A percentile compares a stretch with the other conserved stretches of the same genome.
phyloP scores from a whole-genome alignment of 2,329 filamentous ascomycete species.

The Neonectria sp. region DNA sequence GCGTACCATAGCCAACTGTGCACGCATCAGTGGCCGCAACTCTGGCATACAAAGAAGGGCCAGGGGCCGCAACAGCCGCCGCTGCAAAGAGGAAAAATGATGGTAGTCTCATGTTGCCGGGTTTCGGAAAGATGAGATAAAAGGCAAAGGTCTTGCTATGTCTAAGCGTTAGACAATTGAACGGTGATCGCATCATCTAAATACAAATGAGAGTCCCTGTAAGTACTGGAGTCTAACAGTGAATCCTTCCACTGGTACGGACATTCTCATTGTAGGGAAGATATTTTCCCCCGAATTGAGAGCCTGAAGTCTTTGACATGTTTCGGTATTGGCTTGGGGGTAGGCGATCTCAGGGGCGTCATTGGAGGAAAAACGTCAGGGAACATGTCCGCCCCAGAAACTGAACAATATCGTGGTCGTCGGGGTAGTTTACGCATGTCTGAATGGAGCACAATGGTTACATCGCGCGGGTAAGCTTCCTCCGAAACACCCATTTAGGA shows the following conservation, averaged over 20 bases:
- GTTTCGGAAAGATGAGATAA: neutral
- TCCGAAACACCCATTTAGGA: conserved; percentile 13
- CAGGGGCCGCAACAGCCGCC: conserved; percentile 24
- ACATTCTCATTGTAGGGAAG: neutral
- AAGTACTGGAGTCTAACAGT: neutral
- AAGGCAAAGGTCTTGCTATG: neutral
- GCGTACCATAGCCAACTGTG: conserved; percentile 38
- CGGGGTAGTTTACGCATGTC: neutral
- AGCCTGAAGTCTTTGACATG: neutral
- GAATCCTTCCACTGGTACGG: neutral
- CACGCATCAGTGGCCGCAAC: conserved; percentile 33
- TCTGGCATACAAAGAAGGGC: conserved; percentile 22
- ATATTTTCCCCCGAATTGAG: conserved; percentile 21
- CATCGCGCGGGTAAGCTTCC: conserved; percentile 17
- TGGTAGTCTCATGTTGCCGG: conserved; percentile 25
- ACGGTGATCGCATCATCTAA: neutral
- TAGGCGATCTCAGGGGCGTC: neutral
- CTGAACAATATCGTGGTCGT: neutral
- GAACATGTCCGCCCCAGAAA: conserved; percentile 6
- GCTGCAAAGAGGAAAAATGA: conserved; percentile 3
- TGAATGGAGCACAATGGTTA: conserved; percentile 4
- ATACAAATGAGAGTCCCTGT: conserved; percentile 14
- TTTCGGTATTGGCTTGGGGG: conserved; percentile 4
- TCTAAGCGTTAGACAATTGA: neutral
- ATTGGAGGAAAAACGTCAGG: conserved; percentile 23